Base-by-base conservation (phyloP, 768 basidiomycete genomes). In the Coprinopsis strossmayeri region DNA sequence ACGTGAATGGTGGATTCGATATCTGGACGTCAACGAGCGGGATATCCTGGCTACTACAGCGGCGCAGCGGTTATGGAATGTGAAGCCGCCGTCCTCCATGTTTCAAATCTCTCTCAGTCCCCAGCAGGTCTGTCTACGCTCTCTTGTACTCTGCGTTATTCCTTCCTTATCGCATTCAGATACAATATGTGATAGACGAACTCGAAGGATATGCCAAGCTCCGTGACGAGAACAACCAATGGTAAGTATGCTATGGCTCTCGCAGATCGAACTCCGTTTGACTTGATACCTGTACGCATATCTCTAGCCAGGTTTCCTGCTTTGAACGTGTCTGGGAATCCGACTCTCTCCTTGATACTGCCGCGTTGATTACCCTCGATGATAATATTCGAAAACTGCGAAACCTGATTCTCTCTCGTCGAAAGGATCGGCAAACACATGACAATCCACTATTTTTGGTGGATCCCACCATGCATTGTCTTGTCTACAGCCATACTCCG, bases 281-380 rank as follows among this genome's bases (percentile, higher is more conserved):
- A n/a, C n/a, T n/a, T n/a, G n/a, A n/a, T n/a, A n/a, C n/a, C n/a
- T n/a, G n/a, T n/a, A n/a, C n/a, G n/a, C n/a, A n/a, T n/a, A n/a
- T n/a, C n/a, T 35, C 23, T 11, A 79, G 78, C 53, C 69, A 78
- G 57, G 68, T 77, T 4, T 77, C 78, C n/a, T 76, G 72, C 54
- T 78, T 76, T 52, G 76, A 78, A 42, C 71, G 78, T 17, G 74
- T 79, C 18, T 79, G 76, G 76, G 70, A 77, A 54, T 68, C 69
- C 0, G 57, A 62, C 27, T 25, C 43, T 27, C 46, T 68, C 27
- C 40, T 70, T 21, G 55, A 58, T 44, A 24, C 40, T 34, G 28
- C 42, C 13, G 48, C 12, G 25, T 52, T 5, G 21, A 25, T 3
- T 20, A n/a, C n/a, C n/a, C n/a, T n/a, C n/a, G n/a, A n/a, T n/a